Evolutionary conservation across 2,329 filamentous ascomycete species (phyloP).

Genomic region (Fusarium oxysporum): DNA sequence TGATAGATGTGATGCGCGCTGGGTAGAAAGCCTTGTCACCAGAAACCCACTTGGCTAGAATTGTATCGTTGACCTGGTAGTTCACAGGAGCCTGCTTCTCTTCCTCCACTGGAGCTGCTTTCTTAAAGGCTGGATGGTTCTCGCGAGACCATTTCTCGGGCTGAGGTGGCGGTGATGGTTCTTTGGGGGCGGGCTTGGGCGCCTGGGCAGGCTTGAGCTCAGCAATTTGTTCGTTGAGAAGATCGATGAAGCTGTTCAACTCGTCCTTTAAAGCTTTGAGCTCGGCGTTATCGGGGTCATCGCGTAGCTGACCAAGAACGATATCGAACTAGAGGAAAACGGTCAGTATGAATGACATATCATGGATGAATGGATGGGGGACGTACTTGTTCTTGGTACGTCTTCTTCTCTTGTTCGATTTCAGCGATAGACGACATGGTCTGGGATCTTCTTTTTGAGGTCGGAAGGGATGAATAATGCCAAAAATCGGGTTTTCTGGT

Average conservation of each 20-base stretch:
- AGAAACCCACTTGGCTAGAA: conserved; percentile 90
- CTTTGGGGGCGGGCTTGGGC: conserved; percentile 59
- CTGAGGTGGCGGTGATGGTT: conserved; percentile 62
- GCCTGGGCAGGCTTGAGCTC: conserved; percentile 72
- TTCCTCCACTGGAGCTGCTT: conserved; percentile 61
- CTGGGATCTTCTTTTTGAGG: background rate
- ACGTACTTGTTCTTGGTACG: conserved; percentile 68
- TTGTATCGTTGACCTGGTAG: conserved; percentile 89
- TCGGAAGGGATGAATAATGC: background rate
- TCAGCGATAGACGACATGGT: conserved; percentile 51
- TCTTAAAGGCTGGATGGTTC: conserved; percentile 82
- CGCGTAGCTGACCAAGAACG: conserved; percentile 78
- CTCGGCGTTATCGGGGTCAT: conserved; percentile 83
- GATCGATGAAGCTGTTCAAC: conserved; percentile 82
- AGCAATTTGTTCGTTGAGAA: conserved; percentile 83
- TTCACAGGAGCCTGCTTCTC: conserved; percentile 61
- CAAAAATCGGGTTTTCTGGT: background rate
- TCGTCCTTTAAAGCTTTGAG: conserved; percentile 82
- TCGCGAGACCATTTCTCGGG: conserved; percentile 83
- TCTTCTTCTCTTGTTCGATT: conserved; percentile 64
- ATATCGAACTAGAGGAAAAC: conserved; percentile 74
- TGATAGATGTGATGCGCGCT: conserved; percentile 92
- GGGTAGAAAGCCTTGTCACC: conserved; percentile 93
- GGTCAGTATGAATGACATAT: conserved; percentile 28
- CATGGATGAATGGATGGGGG: background rate